Conservation (phyloP, 148 eudicot species). For the Camellia japonica region DNA sequence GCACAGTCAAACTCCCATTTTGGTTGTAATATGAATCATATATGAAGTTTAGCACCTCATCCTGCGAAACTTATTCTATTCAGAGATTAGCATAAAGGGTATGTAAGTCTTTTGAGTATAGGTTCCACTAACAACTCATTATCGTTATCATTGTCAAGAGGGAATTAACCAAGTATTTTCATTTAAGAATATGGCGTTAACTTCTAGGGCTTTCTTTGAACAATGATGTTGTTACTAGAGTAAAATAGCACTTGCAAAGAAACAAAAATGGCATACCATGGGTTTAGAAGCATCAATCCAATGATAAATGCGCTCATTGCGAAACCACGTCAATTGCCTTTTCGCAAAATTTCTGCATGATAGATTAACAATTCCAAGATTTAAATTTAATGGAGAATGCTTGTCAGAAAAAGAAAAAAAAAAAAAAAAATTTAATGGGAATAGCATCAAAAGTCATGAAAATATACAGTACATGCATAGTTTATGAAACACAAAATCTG, state of each 20-base stretch:
- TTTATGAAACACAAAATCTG: neutral
- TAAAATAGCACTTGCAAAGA: neutral
- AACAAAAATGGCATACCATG: conserved; percentile 52
- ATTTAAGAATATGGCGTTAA: neutral
- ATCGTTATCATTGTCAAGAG: neutral
- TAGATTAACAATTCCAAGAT: conserved; percentile 11
- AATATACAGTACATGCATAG: neutral
- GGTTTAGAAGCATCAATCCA: conserved; percentile 97
- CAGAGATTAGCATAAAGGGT: conserved; percentile 10
- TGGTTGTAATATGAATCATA: conserved; percentile 59
- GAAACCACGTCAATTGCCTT: conserved; percentile 91
- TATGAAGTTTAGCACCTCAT: conserved; percentile 61
- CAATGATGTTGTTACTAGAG: neutral
- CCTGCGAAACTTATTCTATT: conserved; percentile 42
- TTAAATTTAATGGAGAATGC: neutral
- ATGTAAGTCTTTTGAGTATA: neutral
- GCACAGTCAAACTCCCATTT: conserved; percentile 42
- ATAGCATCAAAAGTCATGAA: neutral
- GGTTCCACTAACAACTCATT: too few species aligned
- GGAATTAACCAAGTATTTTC: neutral
- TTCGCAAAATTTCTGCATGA: conserved; percentile 86
- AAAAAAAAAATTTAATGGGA: too few species aligned
- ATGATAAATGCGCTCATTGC: conserved; percentile 82
- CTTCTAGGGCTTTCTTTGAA: neutral
- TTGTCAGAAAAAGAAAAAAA: too few species aligned